phyloP scores from a whole-genome alignment of 2,329 filamentous ascomycete species.

The Penicillium sp. region DNA sequence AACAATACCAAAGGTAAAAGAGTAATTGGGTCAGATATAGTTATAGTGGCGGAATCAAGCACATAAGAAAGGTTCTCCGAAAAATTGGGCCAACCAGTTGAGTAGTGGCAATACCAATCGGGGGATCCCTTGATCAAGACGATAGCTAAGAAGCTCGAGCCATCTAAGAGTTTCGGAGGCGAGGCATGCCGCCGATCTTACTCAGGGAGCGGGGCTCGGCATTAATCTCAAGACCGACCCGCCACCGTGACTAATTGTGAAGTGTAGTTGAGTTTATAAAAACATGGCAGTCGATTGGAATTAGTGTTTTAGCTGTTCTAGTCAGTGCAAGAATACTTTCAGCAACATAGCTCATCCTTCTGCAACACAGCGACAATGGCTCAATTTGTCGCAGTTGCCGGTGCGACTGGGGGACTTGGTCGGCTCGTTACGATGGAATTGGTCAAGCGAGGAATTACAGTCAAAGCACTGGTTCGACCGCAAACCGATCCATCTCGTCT shows the following conservation, averaged over 20 bases:
- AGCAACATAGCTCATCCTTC: too few species aligned
- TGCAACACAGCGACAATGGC: neutral
- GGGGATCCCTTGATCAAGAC: neutral
- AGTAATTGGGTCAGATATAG: too few species aligned
- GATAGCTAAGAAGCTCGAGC: neutral
- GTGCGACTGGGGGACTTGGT: constrained; percentile 14
- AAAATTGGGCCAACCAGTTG: too few species aligned
- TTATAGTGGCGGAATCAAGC: too few species aligned
- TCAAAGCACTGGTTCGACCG: constrained; percentile 19
- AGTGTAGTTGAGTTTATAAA: too few species aligned
- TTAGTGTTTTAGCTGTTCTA: too few species aligned
- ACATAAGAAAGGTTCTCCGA: too few species aligned
- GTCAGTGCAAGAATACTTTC: too few species aligned
- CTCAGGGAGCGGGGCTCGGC: neutral
- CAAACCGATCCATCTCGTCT: constrained; percentile 14
- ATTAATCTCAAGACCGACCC: constrained; percentile 1
- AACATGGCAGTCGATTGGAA: too few species aligned
- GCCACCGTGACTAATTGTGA: constrained; percentile 3
- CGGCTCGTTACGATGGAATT: constrained; percentile 11
- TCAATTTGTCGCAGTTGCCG: constrained; percentile 16
- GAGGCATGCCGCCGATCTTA: neutral
- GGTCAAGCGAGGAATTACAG: constrained; percentile 13
- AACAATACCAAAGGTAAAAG: neutral
- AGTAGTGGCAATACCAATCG: too few species aligned
- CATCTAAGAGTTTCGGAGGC: neutral